These are phyloP conservation scores for Cucurbita argyrosperma DNA, from an alignment of 306 rosid species.

Conservation along the genomic window DNA sequence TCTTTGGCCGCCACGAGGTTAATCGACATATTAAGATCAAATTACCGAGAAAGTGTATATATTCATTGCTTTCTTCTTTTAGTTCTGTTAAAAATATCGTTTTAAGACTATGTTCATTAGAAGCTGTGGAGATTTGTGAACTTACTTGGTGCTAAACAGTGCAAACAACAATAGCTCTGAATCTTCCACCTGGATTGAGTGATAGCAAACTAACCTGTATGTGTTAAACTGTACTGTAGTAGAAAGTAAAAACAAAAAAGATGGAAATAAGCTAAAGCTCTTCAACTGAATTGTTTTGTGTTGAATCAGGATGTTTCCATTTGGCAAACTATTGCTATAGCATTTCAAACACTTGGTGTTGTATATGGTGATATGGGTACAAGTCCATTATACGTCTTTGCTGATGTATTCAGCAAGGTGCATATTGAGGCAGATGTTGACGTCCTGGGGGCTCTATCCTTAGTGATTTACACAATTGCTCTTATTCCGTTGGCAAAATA, in stretches of 20 bases:
- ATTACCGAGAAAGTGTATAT: background rate
- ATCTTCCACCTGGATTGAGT: too few species aligned
- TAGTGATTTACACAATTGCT: slow-evolving; percentile 86
- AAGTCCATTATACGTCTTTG: slow-evolving; percentile 84
- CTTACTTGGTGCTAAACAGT: background rate
- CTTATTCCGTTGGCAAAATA: slow-evolving; percentile 78
- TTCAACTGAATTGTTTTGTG: background rate
- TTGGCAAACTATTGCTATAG: slow-evolving; percentile 53
- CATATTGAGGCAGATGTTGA: slow-evolving; percentile 49
- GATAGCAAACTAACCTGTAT: background rate
- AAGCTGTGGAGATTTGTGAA: background rate
- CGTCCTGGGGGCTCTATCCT: slow-evolving; percentile 83
- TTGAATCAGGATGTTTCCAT: slow-evolving; percentile 42
- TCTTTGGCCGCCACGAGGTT: background rate
- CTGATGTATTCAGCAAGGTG: slow-evolving; percentile 89
- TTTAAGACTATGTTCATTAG: background rate
- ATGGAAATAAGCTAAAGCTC: background rate
- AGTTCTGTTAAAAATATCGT: background rate
- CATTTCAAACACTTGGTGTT: slow-evolving; percentile 94
- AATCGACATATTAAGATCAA: background rate
- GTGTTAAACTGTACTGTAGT: background rate
- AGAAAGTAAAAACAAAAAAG: background rate
- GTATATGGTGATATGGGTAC: slow-evolving; percentile 98
- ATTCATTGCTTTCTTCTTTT: background rate
- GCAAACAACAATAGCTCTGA: background rate